Base-by-base conservation (phyloP, 305 asterid species). In the Fraxinus greggii region DNA sequence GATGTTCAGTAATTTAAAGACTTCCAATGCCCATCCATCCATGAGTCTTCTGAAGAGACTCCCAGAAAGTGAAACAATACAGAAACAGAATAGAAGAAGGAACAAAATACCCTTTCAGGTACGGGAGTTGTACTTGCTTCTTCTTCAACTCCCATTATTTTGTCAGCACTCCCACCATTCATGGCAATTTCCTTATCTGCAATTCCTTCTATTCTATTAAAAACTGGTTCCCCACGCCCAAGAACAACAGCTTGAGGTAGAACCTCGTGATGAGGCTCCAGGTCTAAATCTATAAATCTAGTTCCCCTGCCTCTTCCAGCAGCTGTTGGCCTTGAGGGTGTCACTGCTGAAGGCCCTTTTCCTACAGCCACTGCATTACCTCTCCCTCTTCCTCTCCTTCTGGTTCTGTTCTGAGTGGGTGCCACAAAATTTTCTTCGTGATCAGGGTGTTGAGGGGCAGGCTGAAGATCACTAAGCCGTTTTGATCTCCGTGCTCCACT, bases 111-210 rank as follows among this genome's bases (percentile, higher is more conserved):
- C 95, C 95, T 96, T 40, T 96, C 99, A 24, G 99, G 99, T 29
- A 96, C 95, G 1, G 99, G 99, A 86, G 97, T 89, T 70, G 99
- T 81, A 75, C 93, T 90, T 23, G 93, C 72, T 26, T 94, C 99
- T 89, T 96, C 99, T 89, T 96, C 99, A 86, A 89, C 97, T 79
- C 92, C 99, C 87, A 95, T 81, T 83, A 88, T 80, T 83, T 96
- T 96, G 86, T 94, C 98, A 5, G 90, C 97, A 79, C 97, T 93
- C 23, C 97, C 93, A 81, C 98, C 99, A 8, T 92, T 97, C 99
- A 95, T 95, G 80, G 89, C 97, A 82, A 90, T 84, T 85, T 90
- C 92, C 88, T 92, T 94, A 81, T 91, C 92, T 33, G 91, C 93
- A 75, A 85, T 89, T 26, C 90, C 97, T 81, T 91, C 97, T 56